Conservation (phyloP, 495 filamentous ascomycete genomes). For the Trichocladium uniseriatum region DNA sequence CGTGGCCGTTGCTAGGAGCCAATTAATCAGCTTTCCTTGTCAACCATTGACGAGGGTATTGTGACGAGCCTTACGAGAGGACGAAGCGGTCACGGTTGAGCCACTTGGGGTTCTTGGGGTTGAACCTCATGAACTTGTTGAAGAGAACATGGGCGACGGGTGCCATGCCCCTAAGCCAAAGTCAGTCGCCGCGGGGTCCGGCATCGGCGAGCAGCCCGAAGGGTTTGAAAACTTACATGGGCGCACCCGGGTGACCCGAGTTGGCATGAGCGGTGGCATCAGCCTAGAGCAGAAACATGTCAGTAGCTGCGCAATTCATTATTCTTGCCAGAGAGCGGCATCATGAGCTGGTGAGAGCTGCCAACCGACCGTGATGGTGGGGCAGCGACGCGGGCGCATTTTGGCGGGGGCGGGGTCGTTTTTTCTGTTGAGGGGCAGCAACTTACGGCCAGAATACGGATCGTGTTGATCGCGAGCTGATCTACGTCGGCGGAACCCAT, state of each 20-base stretch:
- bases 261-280: constrained; percentile 96
- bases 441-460: constrained; percentile 89
- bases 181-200: constrained; percentile 14
- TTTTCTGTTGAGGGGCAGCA: constrained; percentile 17
- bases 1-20: constrained; percentile 77
- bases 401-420: constrained; percentile 37
- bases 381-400: constrained; percentile 12
- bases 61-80: constrained; percentile 70
- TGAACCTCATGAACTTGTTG: constrained; percentile 99
- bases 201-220: constrained; percentile 1
- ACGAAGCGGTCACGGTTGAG: constrained; percentile 96
- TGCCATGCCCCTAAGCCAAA: constrained; percentile 68
- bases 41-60: background rate
- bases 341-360: too few relatives aligned
- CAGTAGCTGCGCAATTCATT: constrained; percentile 20
- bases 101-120: constrained; percentile 98
- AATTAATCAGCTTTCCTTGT: background rate
- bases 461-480: constrained; percentile 91
- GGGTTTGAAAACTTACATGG: constrained; percentile 51
- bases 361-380: constrained; percentile 1
- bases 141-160: constrained; percentile 95
- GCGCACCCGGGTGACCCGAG: constrained; percentile 96
- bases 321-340: too few relatives aligned
- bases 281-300: constrained; percentile 48
- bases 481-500: constrained; percentile 88